Conservation (phyloP, 2,329 filamentous ascomycete species). For the Neofusicoccum kwambonambiense region DNA sequence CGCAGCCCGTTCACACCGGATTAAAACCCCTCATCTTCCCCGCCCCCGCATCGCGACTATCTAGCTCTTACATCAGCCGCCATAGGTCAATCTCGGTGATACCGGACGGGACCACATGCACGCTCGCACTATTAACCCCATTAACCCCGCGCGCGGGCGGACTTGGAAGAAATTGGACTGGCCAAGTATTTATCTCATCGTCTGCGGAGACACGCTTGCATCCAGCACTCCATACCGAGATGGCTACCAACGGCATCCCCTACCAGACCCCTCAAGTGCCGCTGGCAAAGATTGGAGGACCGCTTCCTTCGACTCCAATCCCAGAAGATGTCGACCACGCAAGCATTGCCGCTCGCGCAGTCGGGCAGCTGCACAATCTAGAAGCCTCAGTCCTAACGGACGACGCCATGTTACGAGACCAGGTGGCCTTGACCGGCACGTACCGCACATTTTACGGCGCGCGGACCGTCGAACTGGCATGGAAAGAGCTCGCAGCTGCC, state of each 20-base stretch:
- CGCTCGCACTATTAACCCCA: no score
- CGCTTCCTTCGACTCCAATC: conserved; percentile 22
- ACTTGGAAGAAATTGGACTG: no score
- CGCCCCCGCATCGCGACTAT: neutral
- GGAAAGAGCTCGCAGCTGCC: conserved; percentile 30
- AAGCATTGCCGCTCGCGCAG: conserved; percentile 18
- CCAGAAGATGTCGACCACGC: conserved; percentile 21
- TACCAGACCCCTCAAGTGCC: neutral
- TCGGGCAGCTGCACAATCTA: conserved; percentile 22
- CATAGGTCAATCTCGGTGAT: neutral
- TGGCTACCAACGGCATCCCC: neutral
- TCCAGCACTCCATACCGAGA: neutral
- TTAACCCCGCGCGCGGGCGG: no score
- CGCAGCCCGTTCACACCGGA: no score
- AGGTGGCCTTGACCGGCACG: conserved; percentile 57
- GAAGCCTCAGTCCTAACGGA: conserved; percentile 19
- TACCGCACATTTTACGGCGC: conserved; percentile 54
- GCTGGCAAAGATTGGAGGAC: conserved; percentile 19
- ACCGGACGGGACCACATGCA: no score
- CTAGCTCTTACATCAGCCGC: conserved; percentile 2
- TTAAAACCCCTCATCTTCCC: neutral
- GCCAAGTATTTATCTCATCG: no score
- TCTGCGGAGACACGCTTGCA: neutral
- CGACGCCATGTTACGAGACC: conserved; percentile 52
- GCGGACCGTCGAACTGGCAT: conserved; percentile 41